Conservation (phyloP, 2,329 filamentous ascomycete genomes). For the Didymella sp. region DNA sequence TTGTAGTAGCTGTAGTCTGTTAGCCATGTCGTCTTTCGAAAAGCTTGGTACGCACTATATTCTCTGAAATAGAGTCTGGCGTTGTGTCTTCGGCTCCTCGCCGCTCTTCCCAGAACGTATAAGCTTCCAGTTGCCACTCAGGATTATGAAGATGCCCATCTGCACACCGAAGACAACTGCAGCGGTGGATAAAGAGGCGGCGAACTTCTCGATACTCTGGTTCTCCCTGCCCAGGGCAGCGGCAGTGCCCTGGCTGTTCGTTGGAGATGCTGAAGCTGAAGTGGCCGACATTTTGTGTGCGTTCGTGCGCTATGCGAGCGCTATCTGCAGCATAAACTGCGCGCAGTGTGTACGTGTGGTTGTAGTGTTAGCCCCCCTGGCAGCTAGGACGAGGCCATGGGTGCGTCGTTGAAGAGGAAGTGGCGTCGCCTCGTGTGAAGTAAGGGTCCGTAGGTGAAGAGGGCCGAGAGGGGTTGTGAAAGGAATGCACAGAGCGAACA, state of each 20-base stretch:
- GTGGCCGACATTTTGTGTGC: conserved; percentile 6
- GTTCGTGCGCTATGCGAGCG: conserved; percentile 10
- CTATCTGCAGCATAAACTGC: conserved; percentile 5
- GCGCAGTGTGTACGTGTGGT: conserved; percentile 5
- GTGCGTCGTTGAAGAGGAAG: neutral
- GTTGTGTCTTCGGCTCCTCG: conserved; percentile 31
- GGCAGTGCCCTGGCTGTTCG: neutral
- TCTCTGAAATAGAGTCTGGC: conserved; percentile 47
- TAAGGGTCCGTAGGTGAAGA: conserved; percentile 7
- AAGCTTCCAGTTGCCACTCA: conserved; percentile 50
- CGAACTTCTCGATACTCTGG: conserved; percentile 49
- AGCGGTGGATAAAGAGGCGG: conserved; percentile 46
- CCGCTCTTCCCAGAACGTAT: conserved; percentile 30
- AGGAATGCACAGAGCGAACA: conserved; percentile 17
- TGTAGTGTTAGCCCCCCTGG: neutral
- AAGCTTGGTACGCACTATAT: conserved; percentile 42
- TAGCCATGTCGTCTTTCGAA: conserved; percentile 7
- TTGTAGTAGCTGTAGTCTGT: conserved; percentile 47
- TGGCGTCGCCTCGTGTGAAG: neutral
- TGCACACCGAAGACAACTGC: conserved; percentile 48
- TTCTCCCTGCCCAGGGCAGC: conserved; percentile 22
- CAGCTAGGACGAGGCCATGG: conserved; percentile 13
- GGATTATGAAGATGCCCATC: conserved; percentile 43
- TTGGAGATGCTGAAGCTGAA: neutral
- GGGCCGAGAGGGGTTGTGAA: conserved; percentile 9